Percentiles rank a stretch among this genome's conserved stretches.
phyloP scores from a whole-genome alignment of 2,329 filamentous ascomycete species.

The Penicillium oxalicum region DNA sequence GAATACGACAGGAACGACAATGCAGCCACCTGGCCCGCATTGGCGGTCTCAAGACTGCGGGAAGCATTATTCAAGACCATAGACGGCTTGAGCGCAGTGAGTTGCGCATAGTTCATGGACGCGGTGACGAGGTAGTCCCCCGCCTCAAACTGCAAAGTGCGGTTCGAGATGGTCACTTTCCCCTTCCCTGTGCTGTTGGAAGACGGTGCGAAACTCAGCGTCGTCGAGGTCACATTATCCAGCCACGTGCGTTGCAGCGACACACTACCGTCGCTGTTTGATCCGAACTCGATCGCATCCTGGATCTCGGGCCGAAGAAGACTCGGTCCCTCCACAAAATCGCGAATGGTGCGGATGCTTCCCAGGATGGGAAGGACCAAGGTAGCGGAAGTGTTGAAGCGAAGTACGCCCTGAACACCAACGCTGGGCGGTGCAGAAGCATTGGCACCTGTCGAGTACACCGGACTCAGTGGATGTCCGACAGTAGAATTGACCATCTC shows the following conservation, averaged over 20 bases:
- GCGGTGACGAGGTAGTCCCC: constrained; percentile 56
- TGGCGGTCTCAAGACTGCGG: constrained; percentile 41
- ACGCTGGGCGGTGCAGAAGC: constrained; percentile 40
- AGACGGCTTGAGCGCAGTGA: constrained; percentile 47
- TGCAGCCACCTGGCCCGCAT: constrained; percentile 46
- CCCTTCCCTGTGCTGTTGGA: constrained; percentile 12
- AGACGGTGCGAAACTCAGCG: constrained; percentile 44
- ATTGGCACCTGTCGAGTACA: constrained; percentile 33
- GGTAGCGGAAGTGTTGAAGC: constrained; percentile 53
- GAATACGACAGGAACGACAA: constrained; percentile 60
- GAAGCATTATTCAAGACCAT: constrained; percentile 49
- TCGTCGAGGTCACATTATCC: constrained; percentile 55
- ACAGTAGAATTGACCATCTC: constrained; percentile 47
- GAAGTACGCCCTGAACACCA: constrained; percentile 50
- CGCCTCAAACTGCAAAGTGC: constrained; percentile 44
- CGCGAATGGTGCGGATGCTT: constrained; percentile 57
- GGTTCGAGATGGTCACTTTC: constrained; percentile 38
- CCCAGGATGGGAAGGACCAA: constrained; percentile 55
- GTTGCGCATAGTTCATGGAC: constrained; percentile 57
- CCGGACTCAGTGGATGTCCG: constrained; percentile 39
- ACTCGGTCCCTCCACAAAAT: constrained; percentile 56
- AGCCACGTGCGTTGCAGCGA: constrained; percentile 54
- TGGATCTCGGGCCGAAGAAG: constrained; percentile 51
- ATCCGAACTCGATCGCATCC: constrained; percentile 44
- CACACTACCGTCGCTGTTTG: constrained; percentile 42